phyloP scores from a whole-genome alignment of 257 asterid species.

The Gentiana straminea region DNA sequence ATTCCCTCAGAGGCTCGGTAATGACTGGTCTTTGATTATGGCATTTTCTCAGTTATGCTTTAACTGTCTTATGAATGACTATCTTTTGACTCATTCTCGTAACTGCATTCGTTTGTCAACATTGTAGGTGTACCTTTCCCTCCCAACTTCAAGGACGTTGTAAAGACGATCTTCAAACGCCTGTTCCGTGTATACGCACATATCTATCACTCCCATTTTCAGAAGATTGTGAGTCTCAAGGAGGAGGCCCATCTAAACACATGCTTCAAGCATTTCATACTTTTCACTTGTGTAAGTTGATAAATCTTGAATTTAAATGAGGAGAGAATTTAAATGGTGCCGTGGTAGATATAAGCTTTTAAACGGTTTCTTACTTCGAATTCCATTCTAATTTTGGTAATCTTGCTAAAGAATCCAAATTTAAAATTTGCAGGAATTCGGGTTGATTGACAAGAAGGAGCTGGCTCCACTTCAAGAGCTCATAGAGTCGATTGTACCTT shows the following conservation, averaged over 20 bases:
- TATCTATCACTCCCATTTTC: conserved; percentile 75
- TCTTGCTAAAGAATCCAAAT: neutral
- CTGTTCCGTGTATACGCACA: conserved; percentile 80
- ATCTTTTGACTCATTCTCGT: neutral
- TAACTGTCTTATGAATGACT: conserved; percentile 1
- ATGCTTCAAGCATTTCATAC: conserved; percentile 70
- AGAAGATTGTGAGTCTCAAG: conserved; percentile 61
- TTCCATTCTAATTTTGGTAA: neutral
- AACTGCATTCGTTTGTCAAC: neutral
- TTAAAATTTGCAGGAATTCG: conserved; percentile 46
- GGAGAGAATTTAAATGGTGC: neutral
- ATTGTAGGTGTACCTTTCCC: conserved; percentile 78
- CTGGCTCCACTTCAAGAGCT: conserved; percentile 79
- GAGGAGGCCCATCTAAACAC: conserved; percentile 86
- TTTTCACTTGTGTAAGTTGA: conserved; percentile 63
- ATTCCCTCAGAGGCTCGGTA: conserved; percentile 90
- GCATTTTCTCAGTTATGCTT: neutral
- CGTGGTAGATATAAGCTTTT: no score
- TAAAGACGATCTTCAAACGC: conserved; percentile 73
- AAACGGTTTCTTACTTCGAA: neutral
- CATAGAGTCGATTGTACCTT: conserved; percentile 41
- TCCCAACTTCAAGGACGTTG: conserved; percentile 65
- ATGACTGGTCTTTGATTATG: neutral
- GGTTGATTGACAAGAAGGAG: conserved; percentile 64
- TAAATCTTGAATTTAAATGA: neutral